These are phyloP conservation scores for Phytophthora rubi DNA, from an alignment of 352 stramenopile genomes.

Conservation along the genomic window DNA sequence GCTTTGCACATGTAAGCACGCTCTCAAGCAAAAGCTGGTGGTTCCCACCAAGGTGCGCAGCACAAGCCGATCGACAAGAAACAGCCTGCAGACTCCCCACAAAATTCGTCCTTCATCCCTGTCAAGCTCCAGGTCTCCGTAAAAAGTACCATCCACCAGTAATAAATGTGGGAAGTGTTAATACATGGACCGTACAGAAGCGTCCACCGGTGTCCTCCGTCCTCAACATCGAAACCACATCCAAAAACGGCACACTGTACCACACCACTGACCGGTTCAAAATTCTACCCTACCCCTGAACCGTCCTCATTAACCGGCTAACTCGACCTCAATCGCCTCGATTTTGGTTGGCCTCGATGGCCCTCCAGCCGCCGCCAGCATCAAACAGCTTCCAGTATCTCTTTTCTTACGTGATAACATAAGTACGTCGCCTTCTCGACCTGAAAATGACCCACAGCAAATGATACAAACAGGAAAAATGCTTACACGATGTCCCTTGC, in stretches of 20 bases:
- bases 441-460: neutral
- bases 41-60: slow-evolving; percentile 30
- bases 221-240: neutral
- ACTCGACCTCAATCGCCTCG: slow-evolving; percentile 4
- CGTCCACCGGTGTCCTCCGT: neutral
- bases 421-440: slow-evolving; percentile 56
- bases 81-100: slow-evolving; percentile 32
- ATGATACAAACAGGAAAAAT: neutral
- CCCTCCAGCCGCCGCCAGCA: neutral
- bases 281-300: slow-evolving; percentile 17
- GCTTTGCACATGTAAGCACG: slow-evolving; percentile 24
- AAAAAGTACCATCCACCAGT: neutral
- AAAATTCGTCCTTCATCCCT: slow-evolving; percentile 24
- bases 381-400: slow-evolving; percentile 60
- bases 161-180: slow-evolving; percentile 6
- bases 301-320: slow-evolving; percentile 24
- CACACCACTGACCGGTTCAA: slow-evolving; percentile 13
- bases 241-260: slow-evolving; percentile 7
- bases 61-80: slow-evolving; percentile 37
- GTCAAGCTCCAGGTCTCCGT: neutral
- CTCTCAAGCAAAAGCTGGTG: slow-evolving; percentile 37
- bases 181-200: neutral
- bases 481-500: neutral
- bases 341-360: slow-evolving; percentile 39
- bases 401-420: slow-evolving; percentile 89